A percentile compares a stretch with the other conserved stretches of the same genome.
Evolutionary conservation across 1,284 basidiomycete species (phyloP).

Genomic region (Malassezia brasiliensis): DNA sequence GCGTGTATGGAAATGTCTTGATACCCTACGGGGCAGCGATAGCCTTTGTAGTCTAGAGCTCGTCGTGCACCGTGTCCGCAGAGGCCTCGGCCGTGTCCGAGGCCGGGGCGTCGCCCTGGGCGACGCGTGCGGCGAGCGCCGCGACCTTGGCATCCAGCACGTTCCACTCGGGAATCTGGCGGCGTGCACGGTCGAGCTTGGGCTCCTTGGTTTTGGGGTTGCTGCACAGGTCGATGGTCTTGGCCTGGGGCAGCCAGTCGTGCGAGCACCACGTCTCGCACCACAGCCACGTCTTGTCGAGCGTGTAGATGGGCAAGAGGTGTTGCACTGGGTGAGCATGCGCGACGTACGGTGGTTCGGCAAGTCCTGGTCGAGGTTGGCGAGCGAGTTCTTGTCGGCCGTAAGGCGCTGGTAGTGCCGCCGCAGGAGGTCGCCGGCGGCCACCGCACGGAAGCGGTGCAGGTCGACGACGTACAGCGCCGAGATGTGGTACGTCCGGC

Average conservation of each 20-base stretch:
- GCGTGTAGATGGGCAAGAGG: slow-evolving; percentile 34
- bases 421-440: slow-evolving; percentile 70
- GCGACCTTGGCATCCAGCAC: slow-evolving; percentile 61
- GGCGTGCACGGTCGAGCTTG: slow-evolving; percentile 71
- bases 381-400: slow-evolving; percentile 80
- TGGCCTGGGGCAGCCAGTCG: slow-evolving; percentile 34
- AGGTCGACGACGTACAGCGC: slow-evolving; percentile 93
- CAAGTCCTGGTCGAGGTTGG: slow-evolving; percentile 76
- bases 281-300: slow-evolving; percentile 45
- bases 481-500: slow-evolving; percentile 37
- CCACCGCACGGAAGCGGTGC: slow-evolving; percentile 72
- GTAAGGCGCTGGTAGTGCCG: slow-evolving; percentile 85
- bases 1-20: neutral
- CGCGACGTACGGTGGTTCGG: slow-evolving; percentile 27
- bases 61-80: slow-evolving; percentile 3
- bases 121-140: slow-evolving; percentile 27
- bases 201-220: slow-evolving; percentile 68
- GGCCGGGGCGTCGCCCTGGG: too few relatives aligned
- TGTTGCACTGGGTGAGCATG: slow-evolving; percentile 34
- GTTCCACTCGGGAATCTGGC: slow-evolving; percentile 96
- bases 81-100: neutral
- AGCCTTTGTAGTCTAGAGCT: neutral
- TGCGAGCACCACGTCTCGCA: slow-evolving; percentile 47
- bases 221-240: slow-evolving; percentile 48
- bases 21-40: neutral